phyloP scores from a whole-genome alignment of 768 basidiomycete species.

The Exsudoporus frostii region DNA sequence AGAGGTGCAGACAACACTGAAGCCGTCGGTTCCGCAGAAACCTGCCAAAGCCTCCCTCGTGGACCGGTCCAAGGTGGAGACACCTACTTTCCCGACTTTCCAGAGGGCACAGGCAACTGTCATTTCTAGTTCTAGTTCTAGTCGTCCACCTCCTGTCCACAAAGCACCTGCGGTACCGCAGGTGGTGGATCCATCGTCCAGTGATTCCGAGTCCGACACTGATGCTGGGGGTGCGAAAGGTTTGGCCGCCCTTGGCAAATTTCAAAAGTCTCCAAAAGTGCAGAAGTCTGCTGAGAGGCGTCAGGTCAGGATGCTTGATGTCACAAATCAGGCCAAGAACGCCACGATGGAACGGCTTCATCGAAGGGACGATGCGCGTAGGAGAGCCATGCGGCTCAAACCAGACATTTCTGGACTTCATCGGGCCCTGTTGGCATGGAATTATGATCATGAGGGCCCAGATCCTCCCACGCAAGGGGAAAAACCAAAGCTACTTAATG shows the following conservation, averaged over 20 bases:
- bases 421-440: conserved; percentile 79
- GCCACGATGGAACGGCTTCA: conserved; percentile 48
- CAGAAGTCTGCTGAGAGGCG: conserved; percentile 57
- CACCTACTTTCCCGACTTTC: conserved; percentile 43
- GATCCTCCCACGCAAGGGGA: conserved; percentile 52
- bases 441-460: conserved; percentile 65
- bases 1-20: conserved; percentile 21
- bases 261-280: conserved; percentile 60
- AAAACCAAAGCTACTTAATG: conserved; percentile 34
- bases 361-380: conserved; percentile 58
- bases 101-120: conserved; percentile 31
- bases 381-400: conserved; percentile 65
- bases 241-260: conserved; percentile 52
- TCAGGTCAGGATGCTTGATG: conserved; percentile 60
- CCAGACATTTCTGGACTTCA: conserved; percentile 83
- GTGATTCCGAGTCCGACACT: conserved; percentile 46
- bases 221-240: conserved; percentile 41
- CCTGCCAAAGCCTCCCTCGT: conserved; percentile 17
- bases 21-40: conserved; percentile 12
- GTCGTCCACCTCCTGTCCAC: conserved; percentile 25
- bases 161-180: conserved; percentile 4
- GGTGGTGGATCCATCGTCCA: conserved; percentile 35
- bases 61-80: conserved; percentile 34
- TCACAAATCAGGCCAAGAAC: conserved; percentile 42
- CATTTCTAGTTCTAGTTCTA: conserved; percentile 35